Conservation (phyloP, 2,329 filamentous ascomycete species). For the Huntiella decipiens region DNA sequence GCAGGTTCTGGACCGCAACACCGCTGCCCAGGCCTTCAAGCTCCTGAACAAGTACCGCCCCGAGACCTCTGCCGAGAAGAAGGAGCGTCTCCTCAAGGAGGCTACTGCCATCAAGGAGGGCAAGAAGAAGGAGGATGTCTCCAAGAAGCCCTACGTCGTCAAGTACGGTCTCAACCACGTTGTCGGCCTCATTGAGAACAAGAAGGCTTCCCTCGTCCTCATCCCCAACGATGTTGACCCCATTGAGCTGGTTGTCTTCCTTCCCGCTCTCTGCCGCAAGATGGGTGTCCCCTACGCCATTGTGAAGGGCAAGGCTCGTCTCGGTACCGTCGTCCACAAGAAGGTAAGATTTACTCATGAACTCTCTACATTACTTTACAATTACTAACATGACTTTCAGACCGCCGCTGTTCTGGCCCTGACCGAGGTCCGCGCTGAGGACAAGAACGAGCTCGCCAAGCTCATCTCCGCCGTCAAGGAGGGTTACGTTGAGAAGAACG, state of each 20-base stretch:
- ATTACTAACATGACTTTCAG: conserved; percentile 28
- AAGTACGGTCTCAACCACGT: conserved; percentile 99
- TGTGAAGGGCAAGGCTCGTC: conserved; percentile 98
- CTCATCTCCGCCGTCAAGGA: conserved; percentile 93
- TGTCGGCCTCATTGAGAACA: conserved; percentile 92
- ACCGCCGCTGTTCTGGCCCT: conserved; percentile 90
- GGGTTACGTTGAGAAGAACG: conserved; percentile 89
- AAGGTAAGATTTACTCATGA: conserved; percentile 41
- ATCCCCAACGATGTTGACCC: conserved; percentile 99
- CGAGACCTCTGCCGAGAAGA: conserved; percentile 98
- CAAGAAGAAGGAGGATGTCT: conserved; percentile 99
- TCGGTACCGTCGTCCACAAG: conserved; percentile 98
- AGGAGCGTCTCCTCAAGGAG: conserved; percentile 97
- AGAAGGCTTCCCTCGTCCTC: conserved; percentile 96
- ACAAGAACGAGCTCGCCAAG: conserved; percentile 97
- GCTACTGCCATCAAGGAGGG: conserved; percentile 93
- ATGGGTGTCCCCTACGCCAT: conserved; percentile 99
- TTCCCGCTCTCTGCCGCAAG: conserved; percentile 98
- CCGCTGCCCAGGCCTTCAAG: conserved; percentile 94
- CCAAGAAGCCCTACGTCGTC: conserved; percentile 98
- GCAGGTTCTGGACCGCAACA: conserved; percentile 91
- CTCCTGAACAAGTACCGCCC: conserved; percentile 99
- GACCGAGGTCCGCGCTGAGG: conserved; percentile 92
- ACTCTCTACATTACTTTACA: background rate
- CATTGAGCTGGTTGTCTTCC: conserved; percentile 98